Percentiles rank a stretch among this genome's conserved stretches.
Evolutionary conservation across 2,329 filamentous ascomycete species (phyloP).

Genomic region (Talaromyces sp.): DNA sequence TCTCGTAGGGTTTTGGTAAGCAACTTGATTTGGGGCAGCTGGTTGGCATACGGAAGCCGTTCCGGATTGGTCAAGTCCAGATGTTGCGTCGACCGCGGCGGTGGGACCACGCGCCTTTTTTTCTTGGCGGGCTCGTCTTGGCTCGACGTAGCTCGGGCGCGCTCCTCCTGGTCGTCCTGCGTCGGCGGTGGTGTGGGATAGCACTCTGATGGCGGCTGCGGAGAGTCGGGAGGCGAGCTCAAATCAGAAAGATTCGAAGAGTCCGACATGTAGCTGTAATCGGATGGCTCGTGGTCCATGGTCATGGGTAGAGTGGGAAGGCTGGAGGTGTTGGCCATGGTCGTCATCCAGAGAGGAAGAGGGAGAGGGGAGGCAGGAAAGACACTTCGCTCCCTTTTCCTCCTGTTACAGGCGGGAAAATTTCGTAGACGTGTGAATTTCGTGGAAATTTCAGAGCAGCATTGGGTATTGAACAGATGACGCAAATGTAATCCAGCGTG

Average conservation of each 20-base stretch:
- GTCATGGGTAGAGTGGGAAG: slow-evolving; percentile 5
- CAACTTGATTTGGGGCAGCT: slow-evolving; percentile 63
- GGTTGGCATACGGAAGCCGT: slow-evolving; percentile 40
- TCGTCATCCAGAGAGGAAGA: not conserved
- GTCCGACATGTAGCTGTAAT: slow-evolving; percentile 25
- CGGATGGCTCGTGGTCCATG: slow-evolving; percentile 15
- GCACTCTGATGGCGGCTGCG: slow-evolving; percentile 36
- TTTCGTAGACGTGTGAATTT: not conserved
- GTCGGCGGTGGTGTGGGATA: slow-evolving; percentile 45
- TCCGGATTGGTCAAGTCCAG: slow-evolving; percentile 60
- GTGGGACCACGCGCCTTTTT: slow-evolving; percentile 62
- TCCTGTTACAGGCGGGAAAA: not conserved
- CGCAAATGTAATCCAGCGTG: not conserved
- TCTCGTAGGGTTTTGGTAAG: slow-evolving; percentile 73
- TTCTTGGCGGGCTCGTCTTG: slow-evolving; percentile 71
- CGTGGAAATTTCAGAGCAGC: not conserved
- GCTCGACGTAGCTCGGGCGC: slow-evolving; percentile 42
- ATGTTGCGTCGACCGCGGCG: slow-evolving; percentile 74
- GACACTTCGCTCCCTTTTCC: not conserved
- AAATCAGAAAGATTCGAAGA: slow-evolving; percentile 40
- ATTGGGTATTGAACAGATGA: not conserved
- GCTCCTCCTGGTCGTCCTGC: slow-evolving; percentile 28
- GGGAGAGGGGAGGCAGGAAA: slow-evolving; percentile 6
- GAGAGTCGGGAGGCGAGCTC: slow-evolving; percentile 42
- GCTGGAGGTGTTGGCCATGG: slow-evolving; percentile 16